Base-by-base conservation (phyloP, 805 yeast species). In the Kazachstania kunashirensis region DNA sequence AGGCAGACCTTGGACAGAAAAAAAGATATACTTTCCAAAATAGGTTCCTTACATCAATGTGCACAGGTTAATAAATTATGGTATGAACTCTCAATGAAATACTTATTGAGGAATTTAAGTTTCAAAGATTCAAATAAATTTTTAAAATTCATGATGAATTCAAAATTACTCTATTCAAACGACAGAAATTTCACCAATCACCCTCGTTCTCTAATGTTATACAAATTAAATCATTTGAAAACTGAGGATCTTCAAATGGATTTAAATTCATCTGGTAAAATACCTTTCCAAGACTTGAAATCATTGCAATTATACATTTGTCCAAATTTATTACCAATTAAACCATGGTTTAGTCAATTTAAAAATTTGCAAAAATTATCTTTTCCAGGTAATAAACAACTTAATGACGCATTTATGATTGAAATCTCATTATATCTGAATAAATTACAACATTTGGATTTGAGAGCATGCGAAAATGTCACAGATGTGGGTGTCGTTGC, bases 231-330 rank as follows among this genome's bases (percentile, higher is more conserved):
- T 29, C 67, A 66, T 38, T 68, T 75, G 2, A 65, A 61, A 35
- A 85, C 79, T 51, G 44, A 54, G 10, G 70, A 77, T 16, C 47
- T 84, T 77, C 77, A 28, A 20, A 13, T 12, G 24, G 31, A 12
- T 6, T 29, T 19, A 11, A 13, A 6, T 17, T 8, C 23, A 13
- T 18, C 12, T 10, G 5, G 5, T 17, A 28, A 21, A 21, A n/a
- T 36, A n/a, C 40, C 34, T 26, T 74, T 77, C 26, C 63, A 69
- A 3, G 61, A 67, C 29, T 54, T 85, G 30, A 66, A 68, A 45
- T 75, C 82, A 81, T 62, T 86, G 21, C 95, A 86, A 55, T 67
- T 85, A 48, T 84, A 81, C 59, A 80, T 88, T 50, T 85, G 95
- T 52, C 89, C 95, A 6, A 68, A 67, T 31, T 52, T 83, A 21